Evolutionary conservation across 805 yeast genomes (phyloP).

Genomic region (Myxozyma neglecta): DNA sequence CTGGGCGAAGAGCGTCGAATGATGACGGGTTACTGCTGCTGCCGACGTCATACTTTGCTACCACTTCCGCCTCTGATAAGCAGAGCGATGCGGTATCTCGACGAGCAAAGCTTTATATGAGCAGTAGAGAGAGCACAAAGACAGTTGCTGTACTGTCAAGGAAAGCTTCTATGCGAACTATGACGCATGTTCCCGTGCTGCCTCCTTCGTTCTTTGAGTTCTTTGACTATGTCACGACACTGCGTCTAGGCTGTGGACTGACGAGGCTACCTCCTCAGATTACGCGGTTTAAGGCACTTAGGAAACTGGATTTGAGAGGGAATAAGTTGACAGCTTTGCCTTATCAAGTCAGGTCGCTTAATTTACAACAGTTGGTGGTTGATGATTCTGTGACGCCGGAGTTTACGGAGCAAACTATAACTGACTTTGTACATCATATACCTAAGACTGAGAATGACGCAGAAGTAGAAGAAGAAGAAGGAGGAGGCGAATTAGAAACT

Average conservation of each 20-base stretch:
- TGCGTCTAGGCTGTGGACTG: constrained; percentile 23
- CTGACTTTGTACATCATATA: constrained; percentile 17
- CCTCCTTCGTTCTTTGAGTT: constrained; percentile 26
- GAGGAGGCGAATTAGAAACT: not conserved
- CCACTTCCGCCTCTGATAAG: not conserved
- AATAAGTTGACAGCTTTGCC: constrained; percentile 22
- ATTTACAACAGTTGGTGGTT: constrained; percentile 16
- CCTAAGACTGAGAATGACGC: not conserved
- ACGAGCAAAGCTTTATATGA: constrained; percentile 9
- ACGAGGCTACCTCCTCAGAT: constrained; percentile 28
- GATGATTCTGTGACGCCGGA: constrained; percentile 25
- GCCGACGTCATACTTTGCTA: constrained; percentile 10
- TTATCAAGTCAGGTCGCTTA: constrained; percentile 14
- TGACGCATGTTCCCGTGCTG: constrained; percentile 23
- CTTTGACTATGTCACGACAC: constrained; percentile 18
- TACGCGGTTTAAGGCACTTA: constrained; percentile 13
- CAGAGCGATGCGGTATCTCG: constrained; percentile 1
- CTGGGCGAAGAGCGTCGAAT: constrained; percentile 8
- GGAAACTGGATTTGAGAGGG: constrained; percentile 17
- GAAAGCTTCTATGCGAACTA: constrained; percentile 5
- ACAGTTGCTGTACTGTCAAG: constrained; percentile 21
- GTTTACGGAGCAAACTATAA: constrained; percentile 20
- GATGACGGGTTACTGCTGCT: constrained; percentile 6
- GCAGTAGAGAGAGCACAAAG: constrained; percentile 9
- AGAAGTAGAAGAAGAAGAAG: not conserved